Evolutionary conservation across 768 basidiomycete species (phyloP).

Genomic region (Mrakia blollopis): DNA sequence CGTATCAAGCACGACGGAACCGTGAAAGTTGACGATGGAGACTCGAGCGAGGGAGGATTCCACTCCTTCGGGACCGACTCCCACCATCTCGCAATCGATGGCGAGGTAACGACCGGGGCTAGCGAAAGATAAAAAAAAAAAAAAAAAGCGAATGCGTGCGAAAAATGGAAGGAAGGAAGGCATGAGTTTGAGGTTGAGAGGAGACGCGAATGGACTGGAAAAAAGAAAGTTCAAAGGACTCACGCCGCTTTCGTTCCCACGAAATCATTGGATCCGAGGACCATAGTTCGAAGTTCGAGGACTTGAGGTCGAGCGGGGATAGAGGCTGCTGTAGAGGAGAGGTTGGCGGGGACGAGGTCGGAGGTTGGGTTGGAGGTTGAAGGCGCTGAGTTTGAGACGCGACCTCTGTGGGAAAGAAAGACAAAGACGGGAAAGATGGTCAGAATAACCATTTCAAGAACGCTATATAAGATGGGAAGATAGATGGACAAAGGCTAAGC

Average conservation of each 20-base stretch:
- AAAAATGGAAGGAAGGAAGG: background rate
- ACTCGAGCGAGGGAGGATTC: constrained; percentile 86
- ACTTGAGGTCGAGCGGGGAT: constrained; percentile 33
- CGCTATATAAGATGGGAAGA: too few species aligned
- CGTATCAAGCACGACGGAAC: constrained; percentile 69
- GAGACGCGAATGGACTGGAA: background rate
- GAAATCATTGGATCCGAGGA: constrained; percentile 38
- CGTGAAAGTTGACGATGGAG: constrained; percentile 82
- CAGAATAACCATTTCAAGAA: too few species aligned
- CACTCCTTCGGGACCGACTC: constrained; percentile 72
- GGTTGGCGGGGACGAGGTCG: constrained; percentile 16
- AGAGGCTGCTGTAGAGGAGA: constrained; percentile 7
- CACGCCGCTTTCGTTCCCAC: constrained; percentile 42
- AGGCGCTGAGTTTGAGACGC: background rate
- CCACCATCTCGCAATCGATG: constrained; percentile 97
- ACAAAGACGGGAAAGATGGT: background rate
- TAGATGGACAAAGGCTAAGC: too few species aligned
- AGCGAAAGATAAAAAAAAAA: constrained; percentile 14
- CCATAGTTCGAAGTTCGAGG: constrained; percentile 42
- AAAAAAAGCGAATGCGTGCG: too few species aligned
- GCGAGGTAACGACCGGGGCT: constrained; percentile 72
- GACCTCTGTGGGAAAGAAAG: background rate
- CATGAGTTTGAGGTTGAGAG: background rate
- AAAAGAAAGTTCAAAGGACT: constrained; percentile 16
- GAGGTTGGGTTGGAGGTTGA: constrained; percentile 14